Conservation (phyloP, 108 stramenopile genomes). For the Mediolabrus comicus region DNA sequence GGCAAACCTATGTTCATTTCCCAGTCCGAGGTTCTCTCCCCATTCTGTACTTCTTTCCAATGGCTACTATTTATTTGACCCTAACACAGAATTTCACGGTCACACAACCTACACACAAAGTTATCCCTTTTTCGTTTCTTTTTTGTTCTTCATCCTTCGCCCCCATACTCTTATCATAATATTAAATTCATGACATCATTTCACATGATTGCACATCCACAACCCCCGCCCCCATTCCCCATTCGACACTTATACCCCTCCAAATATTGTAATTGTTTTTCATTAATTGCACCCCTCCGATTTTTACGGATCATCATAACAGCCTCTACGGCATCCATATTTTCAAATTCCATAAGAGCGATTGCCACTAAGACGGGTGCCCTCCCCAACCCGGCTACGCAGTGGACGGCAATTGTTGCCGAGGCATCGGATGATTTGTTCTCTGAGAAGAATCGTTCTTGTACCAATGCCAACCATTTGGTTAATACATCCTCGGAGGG, state of each 20-base stretch:
- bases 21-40: not conserved
- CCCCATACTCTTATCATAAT: too few relatives aligned
- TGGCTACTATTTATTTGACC: not conserved
- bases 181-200: too few relatives aligned
- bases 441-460: slow-evolving; percentile 73
- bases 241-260: slow-evolving; percentile 84
- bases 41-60: not conserved
- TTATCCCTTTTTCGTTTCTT: not conserved
- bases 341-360: slow-evolving; percentile 93
- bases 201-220: not conserved
- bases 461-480: slow-evolving; percentile 84
- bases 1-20: not conserved
- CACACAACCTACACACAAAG: not conserved
- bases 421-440: slow-evolving; percentile 27
- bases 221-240: slow-evolving; percentile 37
- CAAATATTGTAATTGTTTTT: slow-evolving; percentile 91
- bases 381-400: slow-evolving; percentile 96
- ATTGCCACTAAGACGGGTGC: slow-evolving; percentile 98
- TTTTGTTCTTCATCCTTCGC: not conserved
- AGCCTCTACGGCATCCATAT: slow-evolving; percentile 90
- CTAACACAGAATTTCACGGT: not conserved
- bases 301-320: slow-evolving; percentile 88
- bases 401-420: slow-evolving; percentile 93
- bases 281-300: slow-evolving; percentile 95
- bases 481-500: slow-evolving; percentile 85